Evolutionary conservation across 2,329 filamentous ascomycete genomes (phyloP), one percentile per base, ranked within the genome.

Genomic region (Epichloe brachyelytri): DNA sequence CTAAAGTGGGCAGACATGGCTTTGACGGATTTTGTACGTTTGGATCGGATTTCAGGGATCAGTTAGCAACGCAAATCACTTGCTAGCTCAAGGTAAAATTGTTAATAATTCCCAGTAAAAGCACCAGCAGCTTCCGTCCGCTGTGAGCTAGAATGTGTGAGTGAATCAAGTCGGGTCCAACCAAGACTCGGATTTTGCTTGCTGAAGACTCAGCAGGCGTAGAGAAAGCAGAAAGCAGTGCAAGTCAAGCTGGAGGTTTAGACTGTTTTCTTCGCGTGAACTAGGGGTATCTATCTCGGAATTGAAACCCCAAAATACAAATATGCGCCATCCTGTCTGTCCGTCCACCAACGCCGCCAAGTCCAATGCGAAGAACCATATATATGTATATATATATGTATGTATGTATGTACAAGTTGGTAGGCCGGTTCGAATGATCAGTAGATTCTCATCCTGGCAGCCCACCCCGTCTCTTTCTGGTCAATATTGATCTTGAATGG

Each of bases 401-500:
- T 30, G 8, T 3, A 30, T 10, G 26, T 4, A 30, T 30, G 30
- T 30, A 30, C 30, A 30, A 30, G 10, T 10, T 11, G 30, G 30
- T 30, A 30, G 10, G 30, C 30, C 30, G 30, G 8, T 30, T 30
- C 30, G 11, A 30, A 10, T 30, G 30, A 22, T 46, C 15, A 86
- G 65, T 86, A 87, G 54, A 88, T 80, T 26, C 87, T 85, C 69
- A 91, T 88, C 39, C 86, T 77, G 51, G 83, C 79, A 46, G 86
- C 81, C 88, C 88, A 91, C 48, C 83, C 78, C 19, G 66, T 83
- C 53, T 83, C 77, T 62, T 88, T 88, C 52, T 88, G 88, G 63
- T 95, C 93, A 53, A 97, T 81, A 54, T 85, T 79, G 63, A 97
- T 95, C 67, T 90, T 85, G 68, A 95, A 97, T 0, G 91, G 91